Base-by-base conservation (phyloP, 805 yeast species). In the Saturnispora serradocipensis region DNA sequence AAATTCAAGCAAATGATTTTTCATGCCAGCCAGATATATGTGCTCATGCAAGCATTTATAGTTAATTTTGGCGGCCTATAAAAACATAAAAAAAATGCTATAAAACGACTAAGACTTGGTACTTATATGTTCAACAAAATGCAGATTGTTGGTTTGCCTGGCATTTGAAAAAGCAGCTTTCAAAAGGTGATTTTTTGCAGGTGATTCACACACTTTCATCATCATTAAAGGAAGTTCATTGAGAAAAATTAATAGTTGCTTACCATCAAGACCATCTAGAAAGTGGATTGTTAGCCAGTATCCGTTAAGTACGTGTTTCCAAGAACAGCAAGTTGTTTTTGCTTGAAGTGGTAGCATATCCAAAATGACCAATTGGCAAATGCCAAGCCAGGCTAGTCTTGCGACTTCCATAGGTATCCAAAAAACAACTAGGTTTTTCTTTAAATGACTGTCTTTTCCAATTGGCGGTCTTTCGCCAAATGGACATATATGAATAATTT, bases 401-500 rank as follows among this genome's bases (percentile, higher is more conserved):
- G 44, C 45, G 25, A 30, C 24, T 3, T 5, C 43, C 25, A 48
- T 16, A 11, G 51, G 51, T 13, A 48, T 27, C 46, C 46, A 48
- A 35, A 48, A 48, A 8, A 30, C 39, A 16, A 40, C 9, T 2
- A 36, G 36, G 5, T 27, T 18, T 4, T 25, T 20, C 3, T 13
- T 22, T 9, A 25, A n/a, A 15, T 10, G 16, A 27, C 39, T 39
- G 7, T 4, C 3, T 32, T 40, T 47, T 20, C 50, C 50, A 40
- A 40, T 38, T 5, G 32, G 39, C n/a, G 54, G 54, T 9, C 32
- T 18, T 28, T 46, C 43, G 4, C 35, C 49, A n/a, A 48, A 45
- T 16, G 46, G 52, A 15, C 53, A 45, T 8, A 54, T 25, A 28
- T 32, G 49, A 3, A 54, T n/a, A 7, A 30, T 44, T 15, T 48